Evolutionary conservation across 176 grass and related monocot genomes (phyloP), one percentile per base, ranked within the genome.

Genomic region (Carex cristatella): DNA sequence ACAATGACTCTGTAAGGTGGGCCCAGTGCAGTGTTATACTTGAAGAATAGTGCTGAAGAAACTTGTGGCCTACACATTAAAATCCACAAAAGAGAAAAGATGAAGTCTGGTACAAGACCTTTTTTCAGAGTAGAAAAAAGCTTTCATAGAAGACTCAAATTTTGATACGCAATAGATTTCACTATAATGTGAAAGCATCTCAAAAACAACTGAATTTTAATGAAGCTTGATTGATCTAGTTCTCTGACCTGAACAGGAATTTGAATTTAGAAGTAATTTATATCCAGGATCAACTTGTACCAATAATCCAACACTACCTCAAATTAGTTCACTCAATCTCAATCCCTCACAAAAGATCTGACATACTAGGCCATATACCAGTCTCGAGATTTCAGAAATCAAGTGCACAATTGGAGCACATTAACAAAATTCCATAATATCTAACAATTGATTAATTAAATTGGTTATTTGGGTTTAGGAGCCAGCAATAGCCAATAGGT

Each of bases 1-100:
- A 98, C 95, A 54, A 98, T 98, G 53, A 98, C 95, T 71, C 91
- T 86, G 61, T 98, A 98, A 0, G 95, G 95, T 4, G 93, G 95
- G 19, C 93, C 89, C 3, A 98, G 84, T 2, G 93, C 93, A 4
- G 93, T 93, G 69, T 95, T 98, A 46, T 98, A 98, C 88, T 90
- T 98, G 87, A 98, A 98, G 80, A 92, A 93, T 5, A 95, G 75
- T 11, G 93, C 91, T 31, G 93, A 92, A 23, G 93, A 98, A 16
- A 86, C 53, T 75, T 89, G 87, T 57, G 69, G 86, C 86, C 88
- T 94, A 90, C 75, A 54, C 72, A 65, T 28, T 16, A 55, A 79
- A 87, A 87, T 54, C 8, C 28, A 58, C 80, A 78, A 61, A 10
- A 76, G 3, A 44, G 2, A 78, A 75, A 53, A 19, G 32, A 42